Base-by-base conservation (phyloP, 345 rosid genomes). In the Linum usitatissimum region DNA sequence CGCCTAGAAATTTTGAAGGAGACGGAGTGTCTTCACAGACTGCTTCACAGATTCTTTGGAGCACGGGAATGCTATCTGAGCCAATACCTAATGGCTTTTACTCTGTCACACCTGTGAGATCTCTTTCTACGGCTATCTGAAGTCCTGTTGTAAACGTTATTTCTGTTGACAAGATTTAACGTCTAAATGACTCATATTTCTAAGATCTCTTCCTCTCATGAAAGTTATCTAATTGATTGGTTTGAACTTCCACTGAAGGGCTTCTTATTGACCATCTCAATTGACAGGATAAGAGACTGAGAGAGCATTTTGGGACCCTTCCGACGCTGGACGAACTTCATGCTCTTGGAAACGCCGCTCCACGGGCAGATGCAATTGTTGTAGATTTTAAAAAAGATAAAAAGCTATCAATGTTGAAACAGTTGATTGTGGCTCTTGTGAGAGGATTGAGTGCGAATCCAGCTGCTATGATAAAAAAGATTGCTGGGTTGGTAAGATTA, bases 1-100 rank as follows among this genome's bases (percentile, higher is more conserved):
- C 90, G 28, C 86, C 81, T 54, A 83, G 78, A 76, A 78, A 71
- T 78, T 75, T 69, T 66, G 95, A 77, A 64, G 81, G 82, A 68
- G 89, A 85, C 78, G 83, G 68, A 53, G 68, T 81, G 63, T 80
- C 86, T 63, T 76, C 84, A 45, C 84, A 66, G 71, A 87, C 82
- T 58, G 95, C 93, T 17, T 90, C 99, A 3, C 88, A 90, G 79
- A 78, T 78, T 69, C 94, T 90, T 30, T 94, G 96, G 97, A 90
- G 76, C 74, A 90, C 86, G 28, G 95, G 96, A 73, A 80, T 84
- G 68, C 91, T 90, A 61, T 81, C 86, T 60, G 89, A 85, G 31
- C 83, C 78, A 1, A 88, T 90, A 45, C 97, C 97, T 55, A 87
- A 87, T 77, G 97, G 97, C 63, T 93, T 93, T 78, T 90, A 90